Conservation (phyloP, 352 stramenopile genomes). For the Plasmopara viticola region DNA sequence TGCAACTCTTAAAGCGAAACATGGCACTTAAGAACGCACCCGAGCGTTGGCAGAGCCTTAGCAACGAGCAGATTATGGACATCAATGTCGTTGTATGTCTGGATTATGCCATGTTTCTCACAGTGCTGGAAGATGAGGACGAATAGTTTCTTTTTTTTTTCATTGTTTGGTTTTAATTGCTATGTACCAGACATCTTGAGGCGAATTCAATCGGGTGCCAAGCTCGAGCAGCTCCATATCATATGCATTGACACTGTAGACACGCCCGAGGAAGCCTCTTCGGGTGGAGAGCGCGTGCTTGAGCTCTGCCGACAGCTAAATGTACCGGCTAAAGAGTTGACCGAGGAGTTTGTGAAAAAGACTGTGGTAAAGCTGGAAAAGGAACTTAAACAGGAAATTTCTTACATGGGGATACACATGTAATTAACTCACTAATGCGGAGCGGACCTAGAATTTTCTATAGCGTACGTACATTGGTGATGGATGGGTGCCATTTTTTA, state of each 20-base stretch:
- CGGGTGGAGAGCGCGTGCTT: slow-evolving; percentile 41
- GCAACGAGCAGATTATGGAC: slow-evolving; percentile 44
- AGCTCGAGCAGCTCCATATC: slow-evolving; percentile 54
- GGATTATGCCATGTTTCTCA: slow-evolving; percentile 75
- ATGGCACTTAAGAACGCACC: slow-evolving; percentile 61
- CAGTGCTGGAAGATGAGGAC: slow-evolving; percentile 51
- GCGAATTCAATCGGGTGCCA: slow-evolving; percentile 41
- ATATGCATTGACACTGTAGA: slow-evolving; percentile 79
- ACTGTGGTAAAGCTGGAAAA: slow-evolving; percentile 45
- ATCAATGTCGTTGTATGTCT: slow-evolving; percentile 80
- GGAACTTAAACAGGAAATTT: slow-evolving; percentile 29
- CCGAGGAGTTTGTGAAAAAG: slow-evolving; percentile 35
- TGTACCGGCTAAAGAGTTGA: slow-evolving; percentile 23
- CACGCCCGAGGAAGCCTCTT: slow-evolving; percentile 55
- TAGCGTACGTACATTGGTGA: no score
- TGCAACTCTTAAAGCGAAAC: slow-evolving; percentile 67
- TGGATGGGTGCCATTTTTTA: no score
- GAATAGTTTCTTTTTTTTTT: slow-evolving; percentile 10
- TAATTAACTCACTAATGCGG: slow-evolving; percentile 10
- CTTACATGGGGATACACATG: slow-evolving; percentile 48
- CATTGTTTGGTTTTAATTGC: slow-evolving; percentile 1
- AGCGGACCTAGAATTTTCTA: no score
- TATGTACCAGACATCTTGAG: slow-evolving; percentile 39
- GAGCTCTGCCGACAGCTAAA: slow-evolving; percentile 47
- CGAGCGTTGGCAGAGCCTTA: slow-evolving; percentile 72